Conservation (phyloP, 352 stramenopile genomes). For the Phytophthora macrochlamydospora region DNA sequence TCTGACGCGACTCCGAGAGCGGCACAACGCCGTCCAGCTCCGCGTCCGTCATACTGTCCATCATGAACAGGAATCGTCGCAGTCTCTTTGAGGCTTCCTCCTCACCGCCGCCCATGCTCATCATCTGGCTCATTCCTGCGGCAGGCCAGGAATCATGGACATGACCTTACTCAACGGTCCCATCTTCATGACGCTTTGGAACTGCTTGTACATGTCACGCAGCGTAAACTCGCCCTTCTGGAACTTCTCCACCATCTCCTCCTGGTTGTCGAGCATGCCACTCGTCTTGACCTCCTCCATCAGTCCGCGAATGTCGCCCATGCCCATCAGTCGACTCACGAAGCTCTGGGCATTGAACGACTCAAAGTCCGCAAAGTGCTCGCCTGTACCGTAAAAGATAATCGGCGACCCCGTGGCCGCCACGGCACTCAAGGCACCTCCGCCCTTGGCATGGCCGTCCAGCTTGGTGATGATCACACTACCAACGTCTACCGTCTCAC, state of each 20-base stretch:
- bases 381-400: conserved; percentile 98
- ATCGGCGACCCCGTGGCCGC: conserved; percentile 97
- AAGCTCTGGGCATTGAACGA: conserved; percentile 98
- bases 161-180: conserved; percentile 97
- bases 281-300: conserved; percentile 94
- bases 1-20: conserved; percentile 71
- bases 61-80: conserved; percentile 99
- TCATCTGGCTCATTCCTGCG: conserved; percentile 89
- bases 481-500: conserved; percentile 95
- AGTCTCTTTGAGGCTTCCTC: conserved; percentile 93
- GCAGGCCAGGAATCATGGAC: conserved; percentile 98
- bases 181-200: conserved; percentile 98
- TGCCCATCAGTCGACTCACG: conserved; percentile 98
- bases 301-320: conserved; percentile 97
- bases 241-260: conserved; percentile 96
- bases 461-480: conserved; percentile 99
- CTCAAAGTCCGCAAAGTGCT: conserved; percentile 99
- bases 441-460: conserved; percentile 98
- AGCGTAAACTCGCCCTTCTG: conserved; percentile 98
- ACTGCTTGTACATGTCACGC: conserved; percentile 99
- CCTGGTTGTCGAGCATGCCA: conserved; percentile 92
- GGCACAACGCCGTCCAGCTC: conserved; percentile 94
- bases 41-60: conserved; percentile 98
- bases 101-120: conserved; percentile 91
- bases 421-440: conserved; percentile 97